Base-by-base conservation (phyloP, 1,139 yeast species). In the Geotrichum cucujoidarum region DNA sequence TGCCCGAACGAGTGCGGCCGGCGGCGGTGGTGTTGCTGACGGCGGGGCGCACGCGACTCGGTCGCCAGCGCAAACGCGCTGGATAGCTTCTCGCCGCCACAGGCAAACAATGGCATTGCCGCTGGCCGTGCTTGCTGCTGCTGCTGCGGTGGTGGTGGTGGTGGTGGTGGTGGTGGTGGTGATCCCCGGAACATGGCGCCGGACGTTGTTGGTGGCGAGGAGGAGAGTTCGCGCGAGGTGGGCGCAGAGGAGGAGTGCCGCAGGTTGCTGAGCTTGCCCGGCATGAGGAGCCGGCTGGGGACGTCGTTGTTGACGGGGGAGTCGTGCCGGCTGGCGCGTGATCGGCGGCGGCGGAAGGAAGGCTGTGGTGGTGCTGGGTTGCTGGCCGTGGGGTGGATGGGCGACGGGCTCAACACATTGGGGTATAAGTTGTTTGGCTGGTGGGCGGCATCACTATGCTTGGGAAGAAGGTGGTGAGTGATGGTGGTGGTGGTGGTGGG, bases 11-110 rank as follows among this genome's bases (percentile, higher is more conserved):
- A n/a, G n/a, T n/a, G n/a, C n/a, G n/a, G n/a, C 27, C 27, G 6
- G 6, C 27, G 27, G 8, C 6, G 27, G 8, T 24, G 6, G 27
- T 10, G 27, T 6, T 10, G 27, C 27, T 24, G 6, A 6, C 27
- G 27, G 8, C 27, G 10, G 6, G 27, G 27, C 27, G 27, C 27
- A 6, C 27, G 27, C 8, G 27, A 16, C 8, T 17, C 35, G 10
- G 35, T 32, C 11, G 40, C 40, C 10, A 22, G 24, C n/a, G 30
- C 31, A n/a, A 37, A 16, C 13, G 40, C 40, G 18, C 40, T 22
- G 8, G 40, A 31, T 3, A 25, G 40, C 20, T 17, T 5, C 3
- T 24, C 13, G 11, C 29, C 5, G n/a, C n/a, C n/a, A n/a, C n/a
- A n/a, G n/a, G n/a, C n/a, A n/a, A n/a, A n/a, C n/a, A n/a, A n/a